Evolutionary conservation across 306 rosid species (phyloP), one percentile per base, ranked within the genome.

Genomic region (Alnus rubra): DNA sequence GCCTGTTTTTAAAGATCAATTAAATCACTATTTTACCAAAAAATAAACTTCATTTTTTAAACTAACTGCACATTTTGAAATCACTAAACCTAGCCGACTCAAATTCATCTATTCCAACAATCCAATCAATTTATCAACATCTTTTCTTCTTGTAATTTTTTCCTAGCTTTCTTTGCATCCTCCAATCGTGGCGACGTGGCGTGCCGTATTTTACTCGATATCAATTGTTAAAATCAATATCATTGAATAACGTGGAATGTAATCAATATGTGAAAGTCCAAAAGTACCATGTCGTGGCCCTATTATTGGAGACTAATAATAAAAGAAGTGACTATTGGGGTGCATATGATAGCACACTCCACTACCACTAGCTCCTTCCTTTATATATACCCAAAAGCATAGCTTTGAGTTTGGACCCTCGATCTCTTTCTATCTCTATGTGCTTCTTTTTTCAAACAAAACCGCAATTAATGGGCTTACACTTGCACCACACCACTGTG

Each of bases 351-450:
- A 33, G 44, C 37, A 53, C 9, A 6, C 12, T 14, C 28, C 30
- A 39, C 71, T 67, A 67, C 30, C 71, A 67, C 71, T 18, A 16
- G 69, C 69, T 62, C 44, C 12, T 62, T 62, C 28, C 28, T 23
- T 23, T 23, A 23, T 62, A 11, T 7, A 64, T 7, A 16, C n/a
- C 30, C 71, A 18, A 14, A 42, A 67, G 50, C 30, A 67, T 67
- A 67, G 7, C 39, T 67, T 9, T 15, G 30, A 42, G 71, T 18
- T 67, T 39, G 71, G 50, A 67, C 7, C 31, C 30, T 23, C 6
- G 4, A 9, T 65, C 31, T 67, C 45, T 42, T 42, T 42, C 45
- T 42, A 42, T 42, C 48, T 63, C 28, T 23, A 23, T 23, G 28
- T 23, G 28, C 28, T 23, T 23, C 28, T 23, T 23, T 23, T 23